Evolutionary conservation across 169 alveolate species (phyloP), one percentile per base, ranked within the genome.

Genomic region (Eimeria necatrix): DNA sequence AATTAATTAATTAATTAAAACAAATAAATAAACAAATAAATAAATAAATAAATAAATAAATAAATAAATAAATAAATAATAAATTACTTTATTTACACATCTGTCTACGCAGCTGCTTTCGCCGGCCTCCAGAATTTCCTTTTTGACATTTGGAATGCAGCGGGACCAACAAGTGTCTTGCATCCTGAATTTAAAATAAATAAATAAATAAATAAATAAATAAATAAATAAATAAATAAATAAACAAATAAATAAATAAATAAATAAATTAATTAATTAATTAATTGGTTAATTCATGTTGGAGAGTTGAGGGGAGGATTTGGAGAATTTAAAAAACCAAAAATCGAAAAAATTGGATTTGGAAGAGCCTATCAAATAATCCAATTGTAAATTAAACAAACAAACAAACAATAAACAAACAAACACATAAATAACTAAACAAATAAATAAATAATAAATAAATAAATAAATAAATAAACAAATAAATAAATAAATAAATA

Each of bases 91-190:
- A 61, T 53, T 52, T 51, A 78, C 94, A 60, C 94, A 94, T 53
- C 96, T 52, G 60, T 94, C 94, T 9, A 86, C 9, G 51, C 96
- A 86, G 64, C 91, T 91, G 83, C 76, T 83, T 73, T 91, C 96
- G 9, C 95, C 96, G n/a, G 94, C 95, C 46, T 78, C 85, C 60
- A 95, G 89, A n/a, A 48, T 61, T n/a, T 61, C 59, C 16, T 9
- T 70, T 80, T 91, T 90, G 52, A 95, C 95, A 20, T 53, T 48
- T 12, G 96, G 88, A 14, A 95, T 91, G 78, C 96, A 95, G 70
- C 93, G 93, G 12, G 93, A 53, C 92, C 95, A 95, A 84, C 96
- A 95, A 0, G 91, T 61, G 59, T 91, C 94, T 32, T 91, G 94
- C 56, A 95, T 71, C 73, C 96, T 91, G 86, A 49, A 60, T 14